Base-by-base conservation (phyloP, 2,329 filamentous ascomycete species). In the Ascochyta fabae region DNA sequence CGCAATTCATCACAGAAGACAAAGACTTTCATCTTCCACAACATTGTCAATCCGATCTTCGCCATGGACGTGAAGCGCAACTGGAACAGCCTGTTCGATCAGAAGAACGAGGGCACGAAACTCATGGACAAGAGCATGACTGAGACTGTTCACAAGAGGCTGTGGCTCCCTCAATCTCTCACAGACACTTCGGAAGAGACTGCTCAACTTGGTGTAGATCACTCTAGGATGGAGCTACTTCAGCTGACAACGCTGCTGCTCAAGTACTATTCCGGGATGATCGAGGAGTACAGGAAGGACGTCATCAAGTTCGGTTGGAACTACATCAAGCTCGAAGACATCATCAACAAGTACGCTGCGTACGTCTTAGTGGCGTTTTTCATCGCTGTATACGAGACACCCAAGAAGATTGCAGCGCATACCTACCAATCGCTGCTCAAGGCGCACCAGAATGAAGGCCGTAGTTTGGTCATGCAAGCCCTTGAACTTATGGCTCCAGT, bases 271-370 rank as follows among this genome's bases (percentile, higher is more conserved):
- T 88, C 94, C 68, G 85, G 86, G 29, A 90, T 92, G 49, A 84
- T 99, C 1, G 90, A 96, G 64, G 95, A 98, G 68, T 88, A 91
- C 2, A 88, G 96, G 34, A 99, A 99, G 76, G 95, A 99, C 62
- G 94, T 99, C 59, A 99, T 99, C 71, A 98, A 97, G 77, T 99
- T 98, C 76, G 93, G 92, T 3, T 99, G 95, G 95, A 96, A 93
- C 16, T 98, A 96, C 72, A 99, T 99, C 68, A 71, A 72, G 60
- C 84, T 99, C n/a, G 96, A 99, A 70, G 95, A 99, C 75, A 91
- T 96, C 53, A 96, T 99, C 80, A 99, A 98, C 81, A 99, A 99
- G 76, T 95, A 98, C 74, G 95, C 94, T 0, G 93, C 95, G 3
- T 99, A 99, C 68, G 94, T 97, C 5, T 87, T 99, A 6, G 96